Evolutionary conservation across 2,329 filamentous ascomycete genomes (phyloP).

Genomic region (Cercospora zeae-maydis): DNA sequence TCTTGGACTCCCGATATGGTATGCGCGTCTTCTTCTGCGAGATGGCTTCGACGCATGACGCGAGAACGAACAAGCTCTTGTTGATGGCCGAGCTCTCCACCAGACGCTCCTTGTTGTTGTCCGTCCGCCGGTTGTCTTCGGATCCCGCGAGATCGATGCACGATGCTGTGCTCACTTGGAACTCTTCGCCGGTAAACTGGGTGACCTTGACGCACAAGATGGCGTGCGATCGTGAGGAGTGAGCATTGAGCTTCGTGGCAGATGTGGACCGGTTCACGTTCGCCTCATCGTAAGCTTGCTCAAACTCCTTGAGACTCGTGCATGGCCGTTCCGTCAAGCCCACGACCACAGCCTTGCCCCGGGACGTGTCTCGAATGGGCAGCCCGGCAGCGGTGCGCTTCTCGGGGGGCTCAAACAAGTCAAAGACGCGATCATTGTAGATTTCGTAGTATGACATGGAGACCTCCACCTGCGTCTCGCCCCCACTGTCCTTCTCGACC

Average conservation of each 20-base stretch:
- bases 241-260: constrained; percentile 95
- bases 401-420: constrained; percentile 80
- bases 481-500: constrained; percentile 48
- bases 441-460: constrained; percentile 78
- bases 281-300: constrained; percentile 82
- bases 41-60: constrained; percentile 94
- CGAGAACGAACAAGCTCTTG: constrained; percentile 91
- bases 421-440: constrained; percentile 93
- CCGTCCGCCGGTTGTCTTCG: constrained; percentile 90
- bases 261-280: constrained; percentile 82
- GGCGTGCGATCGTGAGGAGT: constrained; percentile 94
- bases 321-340: constrained; percentile 82
- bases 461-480: constrained; percentile 69
- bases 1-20: constrained; percentile 92
- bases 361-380: constrained; percentile 86
- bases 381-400: constrained; percentile 80
- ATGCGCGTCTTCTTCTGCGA: constrained; percentile 71
- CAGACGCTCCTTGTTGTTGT: constrained; percentile 86
- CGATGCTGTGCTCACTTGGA: constrained; percentile 76
- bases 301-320: constrained; percentile 78
- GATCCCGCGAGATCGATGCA: constrained; percentile 94
- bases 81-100: constrained; percentile 97
- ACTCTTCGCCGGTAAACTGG: constrained; percentile 65
- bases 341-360: constrained; percentile 90
- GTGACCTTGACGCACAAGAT: constrained; percentile 87